These are phyloP conservation scores for Ustilago trichophora DNA, from an alignment of 1,284 basidiomycete genomes.

Conservation along the genomic window DNA sequence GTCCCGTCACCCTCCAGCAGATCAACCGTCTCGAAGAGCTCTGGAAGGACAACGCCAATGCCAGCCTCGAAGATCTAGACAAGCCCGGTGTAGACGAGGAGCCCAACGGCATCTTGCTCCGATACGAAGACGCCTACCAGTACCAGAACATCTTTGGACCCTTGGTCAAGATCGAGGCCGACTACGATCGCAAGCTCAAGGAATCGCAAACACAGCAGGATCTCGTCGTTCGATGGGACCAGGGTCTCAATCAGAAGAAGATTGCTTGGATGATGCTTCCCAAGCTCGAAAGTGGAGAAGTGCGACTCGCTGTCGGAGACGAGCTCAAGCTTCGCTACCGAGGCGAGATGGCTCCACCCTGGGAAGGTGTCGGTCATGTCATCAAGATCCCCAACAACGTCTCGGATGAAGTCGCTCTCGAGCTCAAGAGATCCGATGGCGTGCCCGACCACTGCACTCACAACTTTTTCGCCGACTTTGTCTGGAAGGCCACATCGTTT, in stretches of 20 bases:
- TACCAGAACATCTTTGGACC: constrained; percentile 99
- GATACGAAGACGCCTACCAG: constrained; percentile 97
- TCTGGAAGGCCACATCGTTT: constrained; percentile 99
- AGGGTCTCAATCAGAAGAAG: constrained; percentile 96
- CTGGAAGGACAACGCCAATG: constrained; percentile 95
- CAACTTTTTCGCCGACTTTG: constrained; percentile 95
- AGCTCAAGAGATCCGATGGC: constrained; percentile 88
- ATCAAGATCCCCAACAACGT: constrained; percentile 99
- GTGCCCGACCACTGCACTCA: constrained; percentile 94
- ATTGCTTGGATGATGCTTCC: constrained; percentile 96
- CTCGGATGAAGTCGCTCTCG: constrained; percentile 95
- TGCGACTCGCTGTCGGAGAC: constrained; percentile 94
- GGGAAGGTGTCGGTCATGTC: constrained; percentile 98
- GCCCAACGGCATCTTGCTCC: constrained; percentile 84
- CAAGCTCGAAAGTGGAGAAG: constrained; percentile 96
- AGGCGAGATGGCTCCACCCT: constrained; percentile 79
- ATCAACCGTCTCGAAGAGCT: constrained; percentile 97
- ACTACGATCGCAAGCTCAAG: constrained; percentile 97
- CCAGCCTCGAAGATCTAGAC: constrained; percentile 94
- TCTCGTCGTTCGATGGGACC: constrained; percentile 94
- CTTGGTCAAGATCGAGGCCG: constrained; percentile 98
- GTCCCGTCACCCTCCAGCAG: constrained; percentile 94
- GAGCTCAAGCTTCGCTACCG: constrained; percentile 89
- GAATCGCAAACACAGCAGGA: constrained; percentile 98
- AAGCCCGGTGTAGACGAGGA: constrained; percentile 78